Base-by-base conservation (phyloP, 495 filamentous ascomycete species). In the Poronia punctata region DNA sequence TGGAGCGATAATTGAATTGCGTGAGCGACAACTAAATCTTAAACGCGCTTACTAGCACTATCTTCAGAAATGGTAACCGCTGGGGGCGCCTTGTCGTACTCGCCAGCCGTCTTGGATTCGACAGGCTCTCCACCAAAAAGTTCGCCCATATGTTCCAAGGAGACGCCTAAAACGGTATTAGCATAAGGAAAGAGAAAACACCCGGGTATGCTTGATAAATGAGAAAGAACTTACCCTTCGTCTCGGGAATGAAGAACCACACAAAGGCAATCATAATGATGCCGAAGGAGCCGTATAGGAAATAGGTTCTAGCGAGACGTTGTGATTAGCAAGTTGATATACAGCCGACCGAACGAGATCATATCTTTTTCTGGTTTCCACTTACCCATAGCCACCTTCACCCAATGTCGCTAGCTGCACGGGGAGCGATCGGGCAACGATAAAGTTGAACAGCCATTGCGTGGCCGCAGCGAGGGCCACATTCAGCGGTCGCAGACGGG, bases 191-290 rank as follows among this genome's bases (percentile, higher is more conserved):
- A 60, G 15, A 24, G 21, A 6, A 20, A 40, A 69, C 70, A 34
- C 70, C 55, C 34, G 70, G 59, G 32, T 72, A 67, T 65, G 69
- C 71, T 48, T 61, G 66, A n/a, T 43, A 66, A 65, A 48, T 70
- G 48, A 49, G 60, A 66, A n/a, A 46, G 64, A 34, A 64, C 19
- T 35, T 52, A 31, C 79, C 82, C 65, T 85, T 86, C 1, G 82
- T 86, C 60, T 86, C 82, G 1, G 80, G 81, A 26, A 85, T 71
- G 38, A 82, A 79, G 65, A 86, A 83, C 70, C 72, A 82, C 8
- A 82, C 79, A 43, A 83, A 84, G 44, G 78, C 50, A 39, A 72
- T 68, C 76, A 84, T 85, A 22, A 61, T 60, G 51, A 81, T 72
- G 56, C 81, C 83, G 61, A 84, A 86, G 41, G 60, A 64, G 21